phyloP scores from a whole-genome alignment of 345 rosid genomes.

The Camelina neglecta region DNA sequence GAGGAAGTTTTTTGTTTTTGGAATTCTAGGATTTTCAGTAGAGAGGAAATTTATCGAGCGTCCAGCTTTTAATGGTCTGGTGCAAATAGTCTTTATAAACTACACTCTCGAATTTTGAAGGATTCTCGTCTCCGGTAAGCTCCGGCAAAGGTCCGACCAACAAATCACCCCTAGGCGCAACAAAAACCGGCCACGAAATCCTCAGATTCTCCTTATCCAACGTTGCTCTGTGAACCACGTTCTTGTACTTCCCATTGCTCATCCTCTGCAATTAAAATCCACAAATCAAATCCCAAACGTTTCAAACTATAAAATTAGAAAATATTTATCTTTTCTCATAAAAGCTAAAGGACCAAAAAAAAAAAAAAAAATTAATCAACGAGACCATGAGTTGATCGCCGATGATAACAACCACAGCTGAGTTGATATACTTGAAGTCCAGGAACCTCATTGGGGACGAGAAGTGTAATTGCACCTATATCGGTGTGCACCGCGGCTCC shows the following conservation, averaged over 20 bases:
- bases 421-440: conserved; percentile 5
- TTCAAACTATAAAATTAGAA: not conserved
- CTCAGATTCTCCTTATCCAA: too few species aligned
- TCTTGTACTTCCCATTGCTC: too few species aligned
- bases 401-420: not conserved
- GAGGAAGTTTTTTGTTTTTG: not conserved
- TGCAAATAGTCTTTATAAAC: not conserved
- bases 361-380: not conserved
- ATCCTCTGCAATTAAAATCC: not conserved
- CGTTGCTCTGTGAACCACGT: too few species aligned
- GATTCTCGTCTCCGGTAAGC: conserved; percentile 7
- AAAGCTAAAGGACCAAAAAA: not conserved
- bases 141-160: conserved; percentile 5
- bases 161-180: conserved; percentile 4
- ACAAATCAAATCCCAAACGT: not conserved
- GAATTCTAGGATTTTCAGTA: not conserved
- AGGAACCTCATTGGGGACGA: not conserved
- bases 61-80: not conserved
- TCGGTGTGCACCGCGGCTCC: not conserved
- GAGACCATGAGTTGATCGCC: not conserved
- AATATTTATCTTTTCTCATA: not conserved
- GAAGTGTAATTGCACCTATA: not conserved
- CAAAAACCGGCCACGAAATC: conserved; percentile 6
- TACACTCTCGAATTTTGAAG: not conserved
- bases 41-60: not conserved